A percentile compares a stretch with the other conserved stretches of the same genome.
Evolutionary conservation across 129 eudicot species (phyloP).

Genomic region (Artemisia tridentata): DNA sequence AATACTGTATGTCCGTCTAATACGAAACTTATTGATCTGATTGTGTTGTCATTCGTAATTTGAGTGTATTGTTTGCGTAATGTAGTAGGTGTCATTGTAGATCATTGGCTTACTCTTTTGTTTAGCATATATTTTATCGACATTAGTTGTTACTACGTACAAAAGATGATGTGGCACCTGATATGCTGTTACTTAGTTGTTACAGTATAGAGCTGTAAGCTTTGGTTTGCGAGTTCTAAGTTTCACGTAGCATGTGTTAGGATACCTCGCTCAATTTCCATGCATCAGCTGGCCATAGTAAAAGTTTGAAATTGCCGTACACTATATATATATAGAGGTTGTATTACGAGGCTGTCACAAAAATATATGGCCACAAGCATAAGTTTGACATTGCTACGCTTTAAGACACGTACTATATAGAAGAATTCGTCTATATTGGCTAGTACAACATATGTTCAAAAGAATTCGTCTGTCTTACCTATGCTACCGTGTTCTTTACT

Average conservation of each 20-base stretch:
- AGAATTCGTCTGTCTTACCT: too few relatives aligned
- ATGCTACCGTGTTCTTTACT: too few relatives aligned
- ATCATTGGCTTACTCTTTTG: neutral
- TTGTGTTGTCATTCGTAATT: neutral
- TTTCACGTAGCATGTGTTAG: neutral
- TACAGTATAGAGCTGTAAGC: neutral
- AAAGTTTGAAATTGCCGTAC: too few relatives aligned
- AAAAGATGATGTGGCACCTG: neutral
- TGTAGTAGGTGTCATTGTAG: neutral
- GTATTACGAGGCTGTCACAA: too few relatives aligned
- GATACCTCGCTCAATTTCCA: neutral
- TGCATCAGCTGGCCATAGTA: too few relatives aligned
- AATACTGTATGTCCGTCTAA: constrained; percentile 62
- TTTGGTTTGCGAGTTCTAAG: neutral
- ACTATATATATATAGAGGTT: too few relatives aligned
- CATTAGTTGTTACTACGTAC: neutral
- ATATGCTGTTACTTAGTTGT: neutral
- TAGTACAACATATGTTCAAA: too few relatives aligned
- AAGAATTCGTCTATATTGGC: too few relatives aligned
- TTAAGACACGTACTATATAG: too few relatives aligned
- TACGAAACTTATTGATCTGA: constrained; percentile 10
- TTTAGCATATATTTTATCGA: neutral
- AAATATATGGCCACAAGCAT: too few relatives aligned
- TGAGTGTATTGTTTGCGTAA: neutral
- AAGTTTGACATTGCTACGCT: too few relatives aligned